Evolutionary conservation across 1,139 yeast genomes (phyloP), one percentile per base, ranked within the genome.

Genomic region (Blastobotrys raffinosifermentans): DNA sequence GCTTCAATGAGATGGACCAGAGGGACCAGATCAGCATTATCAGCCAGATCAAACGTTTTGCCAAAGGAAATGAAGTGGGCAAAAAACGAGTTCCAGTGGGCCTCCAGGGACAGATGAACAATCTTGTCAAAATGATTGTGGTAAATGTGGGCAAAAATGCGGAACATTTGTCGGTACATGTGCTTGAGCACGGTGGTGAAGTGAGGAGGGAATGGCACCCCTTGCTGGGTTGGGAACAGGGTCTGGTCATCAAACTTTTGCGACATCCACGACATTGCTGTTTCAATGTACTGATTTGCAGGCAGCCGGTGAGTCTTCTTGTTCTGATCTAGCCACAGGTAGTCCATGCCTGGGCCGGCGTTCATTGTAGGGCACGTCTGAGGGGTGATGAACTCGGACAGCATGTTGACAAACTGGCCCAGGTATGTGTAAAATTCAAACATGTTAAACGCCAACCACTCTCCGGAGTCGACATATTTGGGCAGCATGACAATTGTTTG

Each of bases 71-170:
- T 73, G 56, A 83, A 91, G 60, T 93, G 98, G n/a, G 96, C 93
- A 62, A 91, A 93, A 54, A 89, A 86, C 3, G 97, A 87, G 61
- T 93, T 91, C 95, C 96, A 91, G 59, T 93, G 98, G 1, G 98
- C 96, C 59, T 91, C 98, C 44, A 91, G 62, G 3, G 94, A 80
- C 45, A 93, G 66, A 60, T 91, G 97, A 19, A 91, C 78, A 29
- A 91, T 75, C 55, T 81, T 85, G 50, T 91, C 98, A 61, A 87
- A 91, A 60, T 91, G 98, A 57, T 87, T 86, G 61, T 86, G 85
- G 59, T 89, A 91, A 25, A 91, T 80, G 58, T 89, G 96, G 8
- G 98, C 98, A 66, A 91, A 89, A n/a, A 91, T 83, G 47, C 97
- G 72, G 56, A 91, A 87, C 89, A 91, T 83, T 57, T 93, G 98